Base-by-base conservation (phyloP, 2,329 filamentous ascomycete genomes). In the Hypoxylon rubiginosum region DNA sequence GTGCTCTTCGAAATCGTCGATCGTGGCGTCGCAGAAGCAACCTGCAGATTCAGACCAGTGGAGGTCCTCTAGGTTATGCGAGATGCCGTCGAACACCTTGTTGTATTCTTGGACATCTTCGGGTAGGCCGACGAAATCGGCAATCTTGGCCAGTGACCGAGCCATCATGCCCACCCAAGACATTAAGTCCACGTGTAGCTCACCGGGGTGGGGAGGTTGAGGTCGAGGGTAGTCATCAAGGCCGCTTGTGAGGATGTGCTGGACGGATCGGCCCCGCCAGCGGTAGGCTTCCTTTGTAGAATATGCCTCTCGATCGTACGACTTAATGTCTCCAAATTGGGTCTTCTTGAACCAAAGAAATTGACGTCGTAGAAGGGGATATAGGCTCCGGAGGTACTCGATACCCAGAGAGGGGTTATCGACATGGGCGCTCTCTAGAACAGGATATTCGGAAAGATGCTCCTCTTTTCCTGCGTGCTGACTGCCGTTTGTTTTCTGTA, bases 121-220 rank as follows among this genome's bases (percentile, higher is more conserved):
- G 0, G 82, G 80, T 70, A 94, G 87, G 50, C 87, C 90, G n/a
- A 98, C 85, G 26, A 89, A 88, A 49, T 88, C 82, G 1, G 94
- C 93, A 72, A 97, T 92, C 71, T 91, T 92, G 73, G 89, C 86
- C 58, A 99, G 87, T n/a, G 92, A 91, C 70, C 91, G 90, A 43
- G 92, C 91, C 93, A 97, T 97, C 82, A 97, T 88, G n/a, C 95
- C 96, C 81, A 99, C 92, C 96, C 96, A 99, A 56, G 92, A 92
- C 78, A 99, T 92, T 58, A 98, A 85, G 79, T 99, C 96, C 30
- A 97, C 90, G 78, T 99, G 95, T 53, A 99, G 86, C 87, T 99
- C 96, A 74, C 93, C 95, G 0, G 96, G 95, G 78, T 97, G 94
- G 26, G 96, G 96, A 13, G 96, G 94, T 79, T 97, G 93, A 8